Percentiles rank a stretch among this genome's conserved stretches.
Evolutionary conservation across 805 yeast species (phyloP).

Genomic region (Starmerella etchellsii): DNA sequence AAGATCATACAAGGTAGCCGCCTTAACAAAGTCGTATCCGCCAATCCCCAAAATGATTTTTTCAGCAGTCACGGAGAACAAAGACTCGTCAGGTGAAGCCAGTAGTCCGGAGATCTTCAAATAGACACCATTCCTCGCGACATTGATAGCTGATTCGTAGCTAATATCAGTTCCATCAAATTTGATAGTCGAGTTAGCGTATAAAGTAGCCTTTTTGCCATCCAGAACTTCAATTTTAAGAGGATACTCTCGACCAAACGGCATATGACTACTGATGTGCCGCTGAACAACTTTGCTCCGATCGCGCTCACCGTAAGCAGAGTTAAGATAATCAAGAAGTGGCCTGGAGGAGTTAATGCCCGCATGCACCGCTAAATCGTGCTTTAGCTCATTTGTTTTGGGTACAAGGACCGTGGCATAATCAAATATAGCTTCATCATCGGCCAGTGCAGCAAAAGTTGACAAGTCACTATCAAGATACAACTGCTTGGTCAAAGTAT

Average conservation of each 20-base stretch:
- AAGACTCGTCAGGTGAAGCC: conserved; percentile 11
- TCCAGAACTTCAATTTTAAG: conserved; percentile 10
- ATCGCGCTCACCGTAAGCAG: conserved; percentile 16
- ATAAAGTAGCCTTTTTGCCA: conserved; percentile 10
- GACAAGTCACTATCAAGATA: conserved; percentile 8
- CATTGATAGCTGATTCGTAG: conserved; percentile 10
- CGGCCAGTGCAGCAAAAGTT: conserved; percentile 13
- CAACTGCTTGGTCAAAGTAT: conserved; percentile 11
- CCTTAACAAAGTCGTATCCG: conserved; percentile 54
- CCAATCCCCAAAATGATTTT: conserved; percentile 48
- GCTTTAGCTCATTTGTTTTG: conserved; percentile 5
- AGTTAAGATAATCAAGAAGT: conserved; percentile 14
- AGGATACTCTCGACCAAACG: conserved; percentile 2
- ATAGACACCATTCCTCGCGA: conserved; percentile 36
- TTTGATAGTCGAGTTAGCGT: conserved; percentile 4
- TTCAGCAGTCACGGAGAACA: conserved; percentile 37
- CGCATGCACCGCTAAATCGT: conserved; percentile 5
- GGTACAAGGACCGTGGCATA: conserved; percentile 16
- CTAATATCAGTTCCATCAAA: conserved; percentile 1
- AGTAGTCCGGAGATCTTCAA: conserved; percentile 5
- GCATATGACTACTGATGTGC: conserved; percentile 5
- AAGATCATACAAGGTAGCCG: conserved; percentile 48
- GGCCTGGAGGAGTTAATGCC: conserved; percentile 5
- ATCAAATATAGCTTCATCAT: background rate
- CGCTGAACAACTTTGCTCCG: conserved; percentile 11